These are phyloP conservation scores for Taphrina wiesneri DNA, from an alignment of 1,139 yeast genomes.

Conservation along the genomic window DNA sequence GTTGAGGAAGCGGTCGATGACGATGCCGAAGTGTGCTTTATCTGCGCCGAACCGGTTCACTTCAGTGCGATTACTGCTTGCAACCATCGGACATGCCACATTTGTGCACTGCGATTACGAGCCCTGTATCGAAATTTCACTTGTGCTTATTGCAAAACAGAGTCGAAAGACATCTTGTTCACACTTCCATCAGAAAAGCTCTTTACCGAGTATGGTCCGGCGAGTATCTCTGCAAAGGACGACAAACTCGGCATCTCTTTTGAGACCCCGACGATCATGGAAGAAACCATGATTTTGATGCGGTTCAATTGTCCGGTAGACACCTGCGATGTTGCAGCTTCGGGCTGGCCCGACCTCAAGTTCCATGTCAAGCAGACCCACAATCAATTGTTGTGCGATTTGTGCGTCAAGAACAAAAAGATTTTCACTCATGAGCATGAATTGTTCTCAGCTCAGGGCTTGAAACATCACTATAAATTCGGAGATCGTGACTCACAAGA, in stretches of 20 bases:
- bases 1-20: conserved; percentile 43
- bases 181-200: conserved; percentile 54
- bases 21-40: conserved; percentile 60
- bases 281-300: conserved; percentile 56
- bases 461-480: conserved; percentile 66
- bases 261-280: conserved; percentile 44
- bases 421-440: conserved; percentile 73
- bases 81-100: conserved; percentile 79
- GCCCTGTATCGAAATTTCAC: conserved; percentile 70
- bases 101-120: conserved; percentile 78
- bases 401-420: conserved; percentile 73
- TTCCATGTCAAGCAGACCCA: conserved; percentile 66
- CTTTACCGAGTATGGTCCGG: conserved; percentile 49
- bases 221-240: conserved; percentile 46
- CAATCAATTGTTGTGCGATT: conserved; percentile 60
- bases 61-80: conserved; percentile 77
- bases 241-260: conserved; percentile 45
- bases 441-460: conserved; percentile 61
- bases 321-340: conserved; percentile 51
- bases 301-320: conserved; percentile 58
- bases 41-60: conserved; percentile 73
- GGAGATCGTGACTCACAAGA: conserved; percentile 52
- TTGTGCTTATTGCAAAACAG: conserved; percentile 77
- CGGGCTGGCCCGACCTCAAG: conserved; percentile 58
- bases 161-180: conserved; percentile 60